Evolutionary conservation across 2,329 filamentous ascomycete species (phyloP).

Genomic region (Aspergillus sp.): DNA sequence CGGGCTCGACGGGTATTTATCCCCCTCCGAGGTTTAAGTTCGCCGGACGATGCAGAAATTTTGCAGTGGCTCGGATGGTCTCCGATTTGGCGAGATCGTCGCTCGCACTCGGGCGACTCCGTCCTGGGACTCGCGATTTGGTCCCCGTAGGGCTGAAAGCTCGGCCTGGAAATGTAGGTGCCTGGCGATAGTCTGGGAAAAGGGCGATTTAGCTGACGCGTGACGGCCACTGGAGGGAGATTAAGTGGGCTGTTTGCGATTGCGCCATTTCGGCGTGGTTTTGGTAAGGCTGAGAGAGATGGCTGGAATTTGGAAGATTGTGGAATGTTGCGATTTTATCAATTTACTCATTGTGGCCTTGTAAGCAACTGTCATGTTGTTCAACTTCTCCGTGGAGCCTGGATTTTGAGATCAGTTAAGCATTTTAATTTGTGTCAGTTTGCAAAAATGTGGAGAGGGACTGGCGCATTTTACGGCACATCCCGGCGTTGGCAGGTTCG

Average conservation of each 20-base stretch:
- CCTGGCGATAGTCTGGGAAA: background rate
- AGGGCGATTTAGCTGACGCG: background rate
- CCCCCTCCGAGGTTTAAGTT: conserved; percentile 13
- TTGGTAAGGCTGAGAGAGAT: background rate
- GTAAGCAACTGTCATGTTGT: background rate
- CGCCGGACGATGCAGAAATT: background rate
- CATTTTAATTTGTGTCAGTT: too few relatives aligned
- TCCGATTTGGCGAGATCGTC: conserved; percentile 1
- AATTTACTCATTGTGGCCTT: background rate
- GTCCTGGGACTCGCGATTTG: background rate
- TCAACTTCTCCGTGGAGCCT: background rate
- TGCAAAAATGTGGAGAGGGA: too few relatives aligned
- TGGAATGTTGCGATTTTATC: background rate
- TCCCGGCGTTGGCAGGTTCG: too few relatives aligned
- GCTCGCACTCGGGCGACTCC: background rate
- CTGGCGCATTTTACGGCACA: too few relatives aligned
- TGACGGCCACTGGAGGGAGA: background rate
- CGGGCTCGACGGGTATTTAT: conserved; percentile 15
- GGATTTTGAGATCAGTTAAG: background rate
- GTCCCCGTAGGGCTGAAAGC: background rate
- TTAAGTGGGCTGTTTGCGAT: background rate
- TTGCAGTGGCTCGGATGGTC: background rate
- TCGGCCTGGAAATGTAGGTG: background rate
- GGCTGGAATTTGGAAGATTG: background rate
- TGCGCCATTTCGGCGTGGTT: background rate